Evolutionary conservation across 2,329 filamentous ascomycete species (phyloP), one percentile per base, ranked within the genome.

Genomic region (Pseudogymnoascus sp.): DNA sequence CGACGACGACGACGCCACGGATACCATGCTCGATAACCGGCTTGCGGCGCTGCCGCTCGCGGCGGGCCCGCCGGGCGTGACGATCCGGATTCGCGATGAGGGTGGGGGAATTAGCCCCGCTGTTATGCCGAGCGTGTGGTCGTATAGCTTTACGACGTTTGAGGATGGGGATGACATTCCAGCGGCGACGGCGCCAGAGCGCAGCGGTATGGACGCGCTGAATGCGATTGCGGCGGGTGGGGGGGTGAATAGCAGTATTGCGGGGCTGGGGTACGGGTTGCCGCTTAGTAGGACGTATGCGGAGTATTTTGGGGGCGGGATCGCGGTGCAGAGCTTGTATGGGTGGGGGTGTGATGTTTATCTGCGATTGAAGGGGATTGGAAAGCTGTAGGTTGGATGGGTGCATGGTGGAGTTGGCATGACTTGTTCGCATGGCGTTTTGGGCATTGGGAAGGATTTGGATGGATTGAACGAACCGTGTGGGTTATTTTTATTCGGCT

Each of bases 101-200:
- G 95, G 95, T 60, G 93, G 93, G 44, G 95, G 95, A 37, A 97
- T 99, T 63, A 84, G 87, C 0, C 90, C 93, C 0, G 90, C 93
- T 15, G 88, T 95, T 29, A 78, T 95, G 35, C 87, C 88, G 4
- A 88, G 93, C 68, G 93, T 99, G 64, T 99, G 95, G 93, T 93
- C 92, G 6, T 99, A 97, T 75, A 95, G 90, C 66, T 99, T 97
- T 74, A 97, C 93, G 19, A 99, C 95, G 0, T 97, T 97, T 75
- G 88, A 85, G 63, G 82, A 88, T 62, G 76, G 83, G 67, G 72
- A 80, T 69, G 71, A 77, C 3, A 69, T 75, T 5, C 74, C 76
- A 2, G 76, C 84, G 68, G 76, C 31, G 75, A 73, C 77, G 75
- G 73, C 77, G 37, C 75, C 77, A 50, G 74, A 74, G 31, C 76